Percentiles rank a stretch among this genome's conserved stretches.
Evolutionary conservation across 176 grass and related monocot genomes (phyloP).

Genomic region (Microstegium vimineum): DNA sequence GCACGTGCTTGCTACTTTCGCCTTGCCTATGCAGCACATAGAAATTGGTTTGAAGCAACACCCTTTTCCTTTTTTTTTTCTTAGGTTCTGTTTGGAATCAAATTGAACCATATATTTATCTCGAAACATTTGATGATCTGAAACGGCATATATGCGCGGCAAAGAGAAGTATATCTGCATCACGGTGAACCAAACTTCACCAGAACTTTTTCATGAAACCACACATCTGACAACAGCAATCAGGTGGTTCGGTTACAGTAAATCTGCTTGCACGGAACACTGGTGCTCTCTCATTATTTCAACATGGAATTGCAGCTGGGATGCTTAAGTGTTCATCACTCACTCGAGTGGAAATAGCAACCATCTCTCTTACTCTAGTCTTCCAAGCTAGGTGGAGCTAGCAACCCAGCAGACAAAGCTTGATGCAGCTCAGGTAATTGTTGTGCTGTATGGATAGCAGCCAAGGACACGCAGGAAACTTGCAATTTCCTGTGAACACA

Average conservation of each 20-base stretch:
- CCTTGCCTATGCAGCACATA: not conserved
- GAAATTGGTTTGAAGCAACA: not conserved
- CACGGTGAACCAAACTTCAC: not conserved
- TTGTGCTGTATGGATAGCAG: slow-evolving; percentile 40
- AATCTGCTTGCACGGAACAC: not conserved
- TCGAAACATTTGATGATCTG: not conserved
- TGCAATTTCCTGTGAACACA: slow-evolving; percentile 37
- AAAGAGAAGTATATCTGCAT: not conserved
- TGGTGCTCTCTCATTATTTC: not conserved
- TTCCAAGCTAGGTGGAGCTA: not conserved
- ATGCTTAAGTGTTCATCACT: not conserved
- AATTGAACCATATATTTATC: not conserved
- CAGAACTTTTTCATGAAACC: not conserved
- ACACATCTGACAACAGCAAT: not conserved
- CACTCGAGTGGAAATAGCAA: not conserved
- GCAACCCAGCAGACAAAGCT: not conserved
- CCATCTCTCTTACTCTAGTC: not conserved
- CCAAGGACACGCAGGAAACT: slow-evolving; percentile 54
- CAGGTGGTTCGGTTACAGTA: not conserved
- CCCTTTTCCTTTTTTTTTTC: not conserved
- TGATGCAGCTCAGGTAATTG: not conserved
- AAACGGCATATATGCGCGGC: not conserved
- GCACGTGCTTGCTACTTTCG: not conserved
- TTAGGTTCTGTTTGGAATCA: not conserved
- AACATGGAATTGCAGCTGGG: not conserved